Conservation (phyloP, 176 grass and related monocot genomes). For the Oryza rufipogon region DNA sequence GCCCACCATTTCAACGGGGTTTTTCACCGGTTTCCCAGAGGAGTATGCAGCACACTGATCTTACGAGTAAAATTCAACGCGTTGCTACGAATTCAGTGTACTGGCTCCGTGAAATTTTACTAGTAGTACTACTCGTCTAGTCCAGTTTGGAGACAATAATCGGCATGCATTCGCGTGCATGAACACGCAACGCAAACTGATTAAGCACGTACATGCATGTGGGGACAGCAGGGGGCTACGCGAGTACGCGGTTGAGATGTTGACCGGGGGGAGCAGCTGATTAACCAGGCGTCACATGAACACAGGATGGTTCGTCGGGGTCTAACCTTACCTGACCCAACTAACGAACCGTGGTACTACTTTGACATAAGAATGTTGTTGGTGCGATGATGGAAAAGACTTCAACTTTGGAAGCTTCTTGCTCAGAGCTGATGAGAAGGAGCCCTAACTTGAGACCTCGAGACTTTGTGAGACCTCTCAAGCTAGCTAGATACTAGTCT, state of each 20-base stretch:
- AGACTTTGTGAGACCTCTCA: neutral
- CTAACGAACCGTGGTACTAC: neutral
- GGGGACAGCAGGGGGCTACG: neutral
- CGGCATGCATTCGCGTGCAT: conserved; percentile 10
- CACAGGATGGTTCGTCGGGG: neutral
- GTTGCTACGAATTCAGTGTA: neutral
- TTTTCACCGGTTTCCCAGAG: neutral
- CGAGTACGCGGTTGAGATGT: conserved; percentile 32
- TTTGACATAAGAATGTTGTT: too few species aligned
- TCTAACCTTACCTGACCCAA: neutral
- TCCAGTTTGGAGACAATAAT: neutral
- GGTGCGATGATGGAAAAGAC: neutral
- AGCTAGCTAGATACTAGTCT: too few species aligned
- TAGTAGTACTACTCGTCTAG: too few species aligned
- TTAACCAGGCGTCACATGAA: neutral
- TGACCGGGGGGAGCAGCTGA: conserved; percentile 20
- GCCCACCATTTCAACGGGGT: neutral
- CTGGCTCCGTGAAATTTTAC: neutral
- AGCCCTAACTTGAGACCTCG: neutral
- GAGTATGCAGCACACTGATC: neutral
- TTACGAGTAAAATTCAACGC: neutral
- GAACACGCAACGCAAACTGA: neutral
- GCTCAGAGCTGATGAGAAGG: neutral
- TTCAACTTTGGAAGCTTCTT: neutral
- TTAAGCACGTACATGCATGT: neutral